These are phyloP conservation scores for Xylaria sp. DNA, from an alignment of 2,329 filamentous ascomycete species.

Conservation along the genomic window DNA sequence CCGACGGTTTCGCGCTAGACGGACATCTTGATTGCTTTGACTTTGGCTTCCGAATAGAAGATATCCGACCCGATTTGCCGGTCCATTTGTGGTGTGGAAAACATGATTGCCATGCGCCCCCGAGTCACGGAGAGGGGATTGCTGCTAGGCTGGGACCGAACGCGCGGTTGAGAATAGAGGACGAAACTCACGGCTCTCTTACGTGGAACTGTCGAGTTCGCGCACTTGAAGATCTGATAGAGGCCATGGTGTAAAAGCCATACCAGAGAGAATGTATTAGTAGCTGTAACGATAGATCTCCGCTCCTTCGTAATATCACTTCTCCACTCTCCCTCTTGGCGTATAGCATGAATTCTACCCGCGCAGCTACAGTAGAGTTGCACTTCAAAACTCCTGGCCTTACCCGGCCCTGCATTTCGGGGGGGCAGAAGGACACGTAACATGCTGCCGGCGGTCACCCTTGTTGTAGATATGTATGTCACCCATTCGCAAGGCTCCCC, in stretches of 20 bases:
- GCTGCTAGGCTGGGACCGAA: constrained; percentile 27
- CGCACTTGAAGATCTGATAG: constrained; percentile 29
- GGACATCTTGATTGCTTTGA: constrained; percentile 12
- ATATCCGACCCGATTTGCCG: constrained; percentile 28
- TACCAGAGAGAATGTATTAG: constrained; percentile 9
- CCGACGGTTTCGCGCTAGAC: constrained; percentile 24
- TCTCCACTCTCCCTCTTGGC: constrained; percentile 7
- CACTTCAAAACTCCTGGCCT: background rate
- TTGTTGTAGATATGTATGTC: background rate
- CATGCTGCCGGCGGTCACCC: background rate
- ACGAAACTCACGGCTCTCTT: constrained; percentile 31
- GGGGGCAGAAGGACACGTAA: background rate
- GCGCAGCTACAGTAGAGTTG: background rate
- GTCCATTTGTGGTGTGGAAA: constrained; percentile 31
- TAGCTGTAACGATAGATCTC: constrained; percentile 19
- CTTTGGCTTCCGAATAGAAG: constrained; percentile 31
- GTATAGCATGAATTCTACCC: background rate
- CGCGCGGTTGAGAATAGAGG: constrained; percentile 28
- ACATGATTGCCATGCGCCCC: constrained; percentile 15
- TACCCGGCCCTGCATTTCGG: background rate
- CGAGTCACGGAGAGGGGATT: constrained; percentile 21
- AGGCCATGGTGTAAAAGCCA: constrained; percentile 12
- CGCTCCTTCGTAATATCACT: constrained; percentile 15
- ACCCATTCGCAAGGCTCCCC: background rate
- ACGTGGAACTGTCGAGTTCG: constrained; percentile 34